Evolutionary conservation across 805 yeast species (phyloP).

Genomic region (Lipomyces kockii): DNA sequence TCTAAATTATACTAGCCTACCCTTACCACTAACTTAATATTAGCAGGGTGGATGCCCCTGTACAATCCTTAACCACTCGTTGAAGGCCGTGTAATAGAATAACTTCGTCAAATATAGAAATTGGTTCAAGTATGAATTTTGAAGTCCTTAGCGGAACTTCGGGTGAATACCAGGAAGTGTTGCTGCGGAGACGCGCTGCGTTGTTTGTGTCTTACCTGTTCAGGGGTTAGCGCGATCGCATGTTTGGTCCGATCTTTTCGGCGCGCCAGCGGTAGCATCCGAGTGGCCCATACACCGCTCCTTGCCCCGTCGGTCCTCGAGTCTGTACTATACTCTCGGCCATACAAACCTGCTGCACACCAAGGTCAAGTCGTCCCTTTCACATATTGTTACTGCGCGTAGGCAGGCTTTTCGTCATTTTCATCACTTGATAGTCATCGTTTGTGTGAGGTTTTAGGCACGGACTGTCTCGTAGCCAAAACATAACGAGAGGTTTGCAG

Average conservation of each 20-base stretch:
- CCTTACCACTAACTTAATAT: not conserved
- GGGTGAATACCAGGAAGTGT: not conserved
- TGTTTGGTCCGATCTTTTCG: not conserved
- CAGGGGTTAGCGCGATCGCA: not conserved
- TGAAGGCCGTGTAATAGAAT: not conserved
- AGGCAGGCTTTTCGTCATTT: too few species aligned
- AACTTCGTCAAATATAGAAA: not conserved
- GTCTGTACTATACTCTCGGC: not conserved
- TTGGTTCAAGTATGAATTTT: not conserved
- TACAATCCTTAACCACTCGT: not conserved
- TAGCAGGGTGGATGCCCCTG: not conserved
- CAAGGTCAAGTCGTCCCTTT: not conserved
- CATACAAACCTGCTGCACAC: not conserved
- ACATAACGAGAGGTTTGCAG: too few species aligned
- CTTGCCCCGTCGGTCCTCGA: not conserved
- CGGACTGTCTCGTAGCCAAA: not conserved
- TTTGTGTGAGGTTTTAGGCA: too few species aligned
- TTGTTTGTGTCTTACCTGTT: not conserved
- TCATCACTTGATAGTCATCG: too few species aligned
- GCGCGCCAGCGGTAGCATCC: not conserved
- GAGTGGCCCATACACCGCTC: not conserved
- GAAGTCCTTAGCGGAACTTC: not conserved
- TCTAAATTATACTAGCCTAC: not conserved
- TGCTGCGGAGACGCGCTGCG: not conserved
- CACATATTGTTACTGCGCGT: not conserved